phyloP scores from a whole-genome alignment of 805 yeast species.

The Myxozyma vanderwaltii region DNA sequence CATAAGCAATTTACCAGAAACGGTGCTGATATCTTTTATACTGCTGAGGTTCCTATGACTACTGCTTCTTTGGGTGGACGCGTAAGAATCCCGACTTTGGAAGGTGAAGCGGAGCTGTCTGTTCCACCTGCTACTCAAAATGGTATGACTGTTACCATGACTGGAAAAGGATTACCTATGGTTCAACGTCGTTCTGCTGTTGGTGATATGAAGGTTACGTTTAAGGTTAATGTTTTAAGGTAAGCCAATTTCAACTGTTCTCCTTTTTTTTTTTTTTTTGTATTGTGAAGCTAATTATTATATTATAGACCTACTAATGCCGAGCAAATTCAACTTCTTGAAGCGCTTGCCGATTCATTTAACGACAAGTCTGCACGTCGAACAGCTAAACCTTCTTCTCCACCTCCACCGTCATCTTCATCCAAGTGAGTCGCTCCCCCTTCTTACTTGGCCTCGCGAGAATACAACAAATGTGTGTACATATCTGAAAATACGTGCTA shows the following conservation, averaged over 20 bases:
- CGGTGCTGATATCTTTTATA: slow-evolving; percentile 65
- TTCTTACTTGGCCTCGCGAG: neutral
- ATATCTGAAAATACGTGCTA: neutral
- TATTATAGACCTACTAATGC: slow-evolving; percentile 64
- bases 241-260: neutral
- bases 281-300: too few species aligned
- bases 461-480: slow-evolving; percentile 1
- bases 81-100: slow-evolving; percentile 86
- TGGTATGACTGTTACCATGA: slow-evolving; percentile 71
- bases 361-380: slow-evolving; percentile 69
- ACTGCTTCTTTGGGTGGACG: slow-evolving; percentile 97
- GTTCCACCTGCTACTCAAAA: slow-evolving; percentile 83
- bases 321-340: slow-evolving; percentile 84
- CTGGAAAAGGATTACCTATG: slow-evolving; percentile 85
- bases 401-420: slow-evolving; percentile 1
- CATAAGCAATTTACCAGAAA: slow-evolving; percentile 71
- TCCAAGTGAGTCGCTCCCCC: slow-evolving; percentile 10
- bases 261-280: neutral
- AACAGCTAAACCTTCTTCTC: slow-evolving; percentile 2
- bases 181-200: slow-evolving; percentile 50
- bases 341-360: slow-evolving; percentile 89
- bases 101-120: slow-evolving; percentile 75
- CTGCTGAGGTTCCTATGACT: slow-evolving; percentile 79
- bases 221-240: slow-evolving; percentile 66
- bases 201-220: slow-evolving; percentile 78